Percentiles rank a stretch among this genome's conserved stretches.
phyloP scores from a whole-genome alignment of 164 flowering plant species.

The Vitis labrusca region DNA sequence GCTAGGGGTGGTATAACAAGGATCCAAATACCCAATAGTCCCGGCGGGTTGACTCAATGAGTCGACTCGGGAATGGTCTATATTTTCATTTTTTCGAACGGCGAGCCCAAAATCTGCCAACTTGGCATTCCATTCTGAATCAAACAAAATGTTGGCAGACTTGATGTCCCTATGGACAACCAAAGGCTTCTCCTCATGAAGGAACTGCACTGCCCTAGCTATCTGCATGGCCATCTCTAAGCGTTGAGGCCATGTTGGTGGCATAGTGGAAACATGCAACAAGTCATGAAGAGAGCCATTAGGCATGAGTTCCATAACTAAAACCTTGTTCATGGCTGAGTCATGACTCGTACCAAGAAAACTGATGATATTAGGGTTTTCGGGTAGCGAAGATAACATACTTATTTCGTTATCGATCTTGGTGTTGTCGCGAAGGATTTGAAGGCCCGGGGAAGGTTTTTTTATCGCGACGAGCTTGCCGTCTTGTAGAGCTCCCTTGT shows the following conservation, averaged over 20 bases:
- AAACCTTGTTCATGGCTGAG: constrained; percentile 22
- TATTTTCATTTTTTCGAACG: constrained; percentile 4
- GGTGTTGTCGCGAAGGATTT: constrained; percentile 39
- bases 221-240: constrained; percentile 43
- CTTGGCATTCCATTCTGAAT: constrained; percentile 46
- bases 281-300: constrained; percentile 60
- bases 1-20: constrained; percentile 51
- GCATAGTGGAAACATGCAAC: constrained; percentile 29
- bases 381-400: constrained; percentile 42
- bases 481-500: constrained; percentile 44
- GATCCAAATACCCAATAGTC: constrained; percentile 77
- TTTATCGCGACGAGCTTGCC: constrained; percentile 49
- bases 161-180: constrained; percentile 72
- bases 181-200: constrained; percentile 41
- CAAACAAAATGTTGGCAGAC: constrained; percentile 61
- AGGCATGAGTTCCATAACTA: constrained; percentile 70
- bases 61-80: not conserved
- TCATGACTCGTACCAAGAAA: constrained; percentile 43
- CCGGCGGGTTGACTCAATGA: constrained; percentile 54
- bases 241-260: constrained; percentile 54
- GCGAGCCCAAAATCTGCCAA: constrained; percentile 75
- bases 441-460: constrained; percentile 34
- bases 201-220: constrained; percentile 45
- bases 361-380: constrained; percentile 31
- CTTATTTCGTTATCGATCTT: constrained; percentile 57